These are phyloP conservation scores for Sonneratia alba DNA, from an alignment of 345 rosid species.

Conservation along the genomic window DNA sequence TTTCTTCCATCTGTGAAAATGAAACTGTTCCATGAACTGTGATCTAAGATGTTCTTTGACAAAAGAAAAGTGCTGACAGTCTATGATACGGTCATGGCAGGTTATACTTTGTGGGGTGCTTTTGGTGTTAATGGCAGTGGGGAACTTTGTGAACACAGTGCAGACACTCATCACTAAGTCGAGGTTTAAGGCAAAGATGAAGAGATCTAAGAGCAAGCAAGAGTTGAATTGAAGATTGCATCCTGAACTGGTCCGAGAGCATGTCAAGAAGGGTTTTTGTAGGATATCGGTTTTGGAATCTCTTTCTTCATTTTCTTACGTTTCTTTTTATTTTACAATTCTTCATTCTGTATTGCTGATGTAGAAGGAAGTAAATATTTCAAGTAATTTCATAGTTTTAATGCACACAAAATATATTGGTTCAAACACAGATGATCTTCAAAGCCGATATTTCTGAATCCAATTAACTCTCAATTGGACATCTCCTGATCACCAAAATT, in stretches of 20 bases:
- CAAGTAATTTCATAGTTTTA: no score
- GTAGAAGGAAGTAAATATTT: no score
- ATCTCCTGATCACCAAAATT: no score
- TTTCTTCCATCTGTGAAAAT: neutral
- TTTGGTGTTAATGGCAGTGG: conserved; percentile 83
- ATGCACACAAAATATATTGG: no score
- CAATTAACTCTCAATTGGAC: no score
- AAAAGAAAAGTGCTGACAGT: neutral
- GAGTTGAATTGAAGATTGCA: conserved; percentile 19
- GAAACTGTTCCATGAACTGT: neutral
- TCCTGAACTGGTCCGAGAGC: neutral
- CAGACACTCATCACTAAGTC: conserved; percentile 77
- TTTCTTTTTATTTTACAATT: no score
- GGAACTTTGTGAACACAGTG: conserved; percentile 81
- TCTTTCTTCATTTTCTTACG: neutral
- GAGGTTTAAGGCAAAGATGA: conserved; percentile 95
- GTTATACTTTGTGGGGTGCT: conserved; percentile 71
- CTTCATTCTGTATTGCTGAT: no score
- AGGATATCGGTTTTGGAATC: neutral
- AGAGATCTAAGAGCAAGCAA: conserved; percentile 69
- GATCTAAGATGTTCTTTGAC: neutral
- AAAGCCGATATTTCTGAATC: no score
- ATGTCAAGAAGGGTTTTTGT: neutral
- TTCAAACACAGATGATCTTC: no score
- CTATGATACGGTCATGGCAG: conserved; percentile 25